Base-by-base conservation (phyloP, 768 basidiomycete species). In the Psilocybe tampanensis region DNA sequence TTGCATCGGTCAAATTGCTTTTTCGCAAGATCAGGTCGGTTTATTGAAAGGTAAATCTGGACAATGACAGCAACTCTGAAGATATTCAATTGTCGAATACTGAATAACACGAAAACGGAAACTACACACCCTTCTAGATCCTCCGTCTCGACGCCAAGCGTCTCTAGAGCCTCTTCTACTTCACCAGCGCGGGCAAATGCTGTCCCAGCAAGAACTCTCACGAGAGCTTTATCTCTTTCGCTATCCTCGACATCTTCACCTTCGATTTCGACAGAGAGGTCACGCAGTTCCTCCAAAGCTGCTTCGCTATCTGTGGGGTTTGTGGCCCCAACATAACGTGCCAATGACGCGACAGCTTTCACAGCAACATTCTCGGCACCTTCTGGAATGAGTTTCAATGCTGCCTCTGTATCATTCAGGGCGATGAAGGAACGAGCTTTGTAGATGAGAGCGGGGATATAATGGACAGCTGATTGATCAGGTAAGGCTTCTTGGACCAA, bases 101-200 rank as follows among this genome's bases (percentile, higher is more conserved):
- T n/a, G 29, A 3, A 22, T 50, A 23, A 19, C 33, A 45, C 15
- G 49, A 26, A 42, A 36, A n/a, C 44, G 32, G 17, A 29, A 26
- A 18, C 11, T 90, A 82, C 92, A 64, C 71, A 95, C 94, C 92
- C 90, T 78, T 98, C 95, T 34, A 94, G 81, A 64, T 92, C 90
- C 60, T 88, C 83, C 29, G 85, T 84, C 47, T 86, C 88, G 6
- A 82, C 83, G 8, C 87, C 86, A 29, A 98, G 78, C 0, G 92
- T 95, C 72, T 96, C 95, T 22, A 97, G 75, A 1, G 94, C 95
- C 73, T 98, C 95, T 71, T 97, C 95, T 11, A 90, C 73, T 73
- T 97, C 95, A 2, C 88, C 89, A 15, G 91, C 91, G 32, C 84
- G 76, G 15, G 87, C 82, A 70, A 96, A 96, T 0, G 93, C 92